These are phyloP conservation scores for Sambucus nigra DNA, from an alignment of 129 eudicot genomes.

Conservation along the genomic window DNA sequence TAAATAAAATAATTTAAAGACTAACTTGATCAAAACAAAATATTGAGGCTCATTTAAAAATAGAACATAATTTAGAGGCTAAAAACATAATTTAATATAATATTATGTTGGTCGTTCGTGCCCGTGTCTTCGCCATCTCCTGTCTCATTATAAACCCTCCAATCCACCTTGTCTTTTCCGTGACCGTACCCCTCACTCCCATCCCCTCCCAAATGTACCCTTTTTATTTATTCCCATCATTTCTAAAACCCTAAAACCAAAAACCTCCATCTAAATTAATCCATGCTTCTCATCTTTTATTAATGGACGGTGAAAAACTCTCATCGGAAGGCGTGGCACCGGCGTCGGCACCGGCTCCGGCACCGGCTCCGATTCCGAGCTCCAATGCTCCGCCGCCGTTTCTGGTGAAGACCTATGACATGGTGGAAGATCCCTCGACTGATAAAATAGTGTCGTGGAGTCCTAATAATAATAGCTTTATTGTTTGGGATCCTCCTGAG, in stretches of 20 bases:
- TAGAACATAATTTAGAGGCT: too few relatives aligned
- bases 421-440: conserved; percentile 82
- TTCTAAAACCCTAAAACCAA: neutral
- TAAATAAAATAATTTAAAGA: too few relatives aligned
- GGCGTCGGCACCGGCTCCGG: conserved; percentile 10
- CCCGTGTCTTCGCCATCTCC: too few relatives aligned
- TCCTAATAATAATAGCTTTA: conserved; percentile 58
- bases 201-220: too few relatives aligned
- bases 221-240: neutral
- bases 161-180: neutral
- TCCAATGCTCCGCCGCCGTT: conserved; percentile 73
- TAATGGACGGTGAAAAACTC: conserved; percentile 9
- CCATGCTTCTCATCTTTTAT: conserved; percentile 13
- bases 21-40: too few relatives aligned
- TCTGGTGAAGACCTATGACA: conserved; percentile 72
- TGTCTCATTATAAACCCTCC: too few relatives aligned
- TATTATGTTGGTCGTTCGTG: too few relatives aligned
- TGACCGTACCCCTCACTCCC: neutral
- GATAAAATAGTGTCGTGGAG: conserved; percentile 86
- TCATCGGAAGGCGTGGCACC: neutral
- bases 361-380: conserved; percentile 45
- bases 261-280: conserved; percentile 1
- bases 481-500: conserved; percentile 86
- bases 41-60: too few relatives aligned
- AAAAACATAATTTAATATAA: too few relatives aligned